Evolutionary conservation across 352 stramenopile genomes (phyloP).

Genomic region (Proteromonas lacertae): DNA sequence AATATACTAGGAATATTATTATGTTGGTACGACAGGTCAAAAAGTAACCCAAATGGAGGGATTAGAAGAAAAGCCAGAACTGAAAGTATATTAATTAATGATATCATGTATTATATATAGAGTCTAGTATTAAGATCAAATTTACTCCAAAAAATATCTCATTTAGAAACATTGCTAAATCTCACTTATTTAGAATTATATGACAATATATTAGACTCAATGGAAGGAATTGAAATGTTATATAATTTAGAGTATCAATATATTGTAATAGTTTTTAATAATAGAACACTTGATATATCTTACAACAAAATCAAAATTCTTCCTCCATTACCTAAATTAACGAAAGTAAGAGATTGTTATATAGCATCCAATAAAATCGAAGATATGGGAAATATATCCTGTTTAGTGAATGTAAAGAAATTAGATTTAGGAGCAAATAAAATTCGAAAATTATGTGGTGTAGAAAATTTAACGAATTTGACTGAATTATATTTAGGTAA

Average conservation of each 20-base stretch:
- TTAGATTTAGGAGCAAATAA: conserved; percentile 81
- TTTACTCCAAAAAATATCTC: conserved; percentile 27
- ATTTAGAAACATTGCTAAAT: conserved; percentile 14
- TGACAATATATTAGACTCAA: conserved; percentile 71
- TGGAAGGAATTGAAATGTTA: conserved; percentile 19
- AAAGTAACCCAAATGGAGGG: too few species aligned
- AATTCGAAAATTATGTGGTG: conserved; percentile 26
- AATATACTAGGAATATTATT: too few species aligned
- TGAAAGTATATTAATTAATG: too few species aligned
- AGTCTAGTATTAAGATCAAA: conserved; percentile 23
- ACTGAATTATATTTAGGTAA: conserved; percentile 85
- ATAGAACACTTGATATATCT: conserved; percentile 57
- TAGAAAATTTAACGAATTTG: conserved; percentile 58
- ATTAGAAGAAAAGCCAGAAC: too few species aligned
- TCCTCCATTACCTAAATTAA: conserved; percentile 13
- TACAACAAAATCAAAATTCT: conserved; percentile 76
- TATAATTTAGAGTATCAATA: too few species aligned
- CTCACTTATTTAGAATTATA: conserved; percentile 78
- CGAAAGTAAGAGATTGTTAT: conserved; percentile 44
- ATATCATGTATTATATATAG: too few species aligned
- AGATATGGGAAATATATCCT: conserved; percentile 45
- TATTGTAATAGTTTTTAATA: too few species aligned
- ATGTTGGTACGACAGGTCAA: too few species aligned
- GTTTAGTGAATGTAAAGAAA: conserved; percentile 45
- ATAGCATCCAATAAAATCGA: conserved; percentile 92